phyloP scores from a whole-genome alignment of 495 filamentous ascomycete genomes.

The Ascobolus immersus region DNA sequence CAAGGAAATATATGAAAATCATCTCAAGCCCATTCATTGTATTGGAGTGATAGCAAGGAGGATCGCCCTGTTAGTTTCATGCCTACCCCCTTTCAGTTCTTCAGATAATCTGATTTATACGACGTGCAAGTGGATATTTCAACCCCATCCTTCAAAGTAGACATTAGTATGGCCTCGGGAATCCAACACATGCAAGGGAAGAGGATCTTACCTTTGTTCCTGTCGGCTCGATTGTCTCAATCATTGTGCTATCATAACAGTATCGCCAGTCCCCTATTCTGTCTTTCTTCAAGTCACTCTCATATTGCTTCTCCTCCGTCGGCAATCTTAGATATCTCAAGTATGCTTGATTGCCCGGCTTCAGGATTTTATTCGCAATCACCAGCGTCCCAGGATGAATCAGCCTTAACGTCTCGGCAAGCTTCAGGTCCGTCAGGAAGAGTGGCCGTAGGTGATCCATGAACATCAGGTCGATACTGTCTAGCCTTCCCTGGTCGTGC shows the following conservation, averaged over 20 bases:
- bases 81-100: too few relatives aligned
- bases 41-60: too few relatives aligned
- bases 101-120: too few relatives aligned
- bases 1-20: too few relatives aligned
- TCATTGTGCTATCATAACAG: slow-evolving; percentile 37
- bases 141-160: slow-evolving; percentile 36
- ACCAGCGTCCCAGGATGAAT: slow-evolving; percentile 35
- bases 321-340: slow-evolving; percentile 35
- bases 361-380: slow-evolving; percentile 48
- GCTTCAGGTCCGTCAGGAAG: slow-evolving; percentile 44
- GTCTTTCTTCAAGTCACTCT: slow-evolving; percentile 10
- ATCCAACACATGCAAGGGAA: slow-evolving; percentile 1
- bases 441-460: slow-evolving; percentile 52
- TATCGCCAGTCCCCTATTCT: slow-evolving; percentile 40
- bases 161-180: slow-evolving; percentile 4
- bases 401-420: slow-evolving; percentile 40
- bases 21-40: too few relatives aligned
- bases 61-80: too few relatives aligned
- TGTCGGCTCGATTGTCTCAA: slow-evolving; percentile 41
- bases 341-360: slow-evolving; percentile 53
- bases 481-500: slow-evolving; percentile 23
- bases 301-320: slow-evolving; percentile 24
- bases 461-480: slow-evolving; percentile 39
- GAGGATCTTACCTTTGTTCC: slow-evolving; percentile 26
- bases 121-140: slow-evolving; percentile 44